A percentile compares a stretch with the other conserved stretches of the same genome.
These are phyloP conservation scores for Talaromyces adpressus DNA, from an alignment of 495 filamentous ascomycete genomes.

Conservation along the genomic window DNA sequence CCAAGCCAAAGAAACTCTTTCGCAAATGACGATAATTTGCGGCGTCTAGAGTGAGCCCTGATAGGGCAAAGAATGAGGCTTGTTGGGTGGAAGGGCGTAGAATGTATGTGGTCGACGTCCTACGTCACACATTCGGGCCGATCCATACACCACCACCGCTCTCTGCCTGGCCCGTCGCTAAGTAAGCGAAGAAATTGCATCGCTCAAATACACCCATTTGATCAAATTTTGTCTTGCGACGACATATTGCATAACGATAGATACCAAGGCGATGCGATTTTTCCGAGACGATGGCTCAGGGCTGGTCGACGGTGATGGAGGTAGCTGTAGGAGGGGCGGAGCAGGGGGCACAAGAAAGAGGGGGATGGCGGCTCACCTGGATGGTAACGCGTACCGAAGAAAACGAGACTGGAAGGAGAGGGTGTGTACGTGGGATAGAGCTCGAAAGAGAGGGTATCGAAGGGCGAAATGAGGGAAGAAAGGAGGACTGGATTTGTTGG, in stretches of 20 bases:
- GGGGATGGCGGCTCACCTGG: constrained; percentile 14
- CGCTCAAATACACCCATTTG: neutral
- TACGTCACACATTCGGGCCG: constrained; percentile 8
- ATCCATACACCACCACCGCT: neutral
- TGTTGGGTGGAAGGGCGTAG: neutral
- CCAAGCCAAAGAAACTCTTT: neutral
- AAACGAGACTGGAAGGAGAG: constrained; percentile 18
- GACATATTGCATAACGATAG: neutral
- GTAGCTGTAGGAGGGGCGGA: constrained; percentile 12
- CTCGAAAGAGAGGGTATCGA: constrained; percentile 20
- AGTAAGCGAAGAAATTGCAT: neutral
- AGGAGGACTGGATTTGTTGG: neutral
- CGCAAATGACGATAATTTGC: neutral
- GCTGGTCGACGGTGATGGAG: neutral
- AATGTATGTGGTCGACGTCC: neutral
- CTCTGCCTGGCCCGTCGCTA: neutral
- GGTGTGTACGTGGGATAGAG: constrained; percentile 13
- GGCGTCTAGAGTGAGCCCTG: neutral
- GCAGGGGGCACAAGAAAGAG: constrained; percentile 11
- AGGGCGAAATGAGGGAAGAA: neutral
- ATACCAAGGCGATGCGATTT: constrained; percentile 12
- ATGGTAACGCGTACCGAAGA: constrained; percentile 20
- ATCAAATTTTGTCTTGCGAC: neutral
- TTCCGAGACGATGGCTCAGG: constrained; percentile 6
- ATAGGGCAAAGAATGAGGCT: neutral